Conservation (phyloP, 139 green algal species). For the Volvox africanus region DNA sequence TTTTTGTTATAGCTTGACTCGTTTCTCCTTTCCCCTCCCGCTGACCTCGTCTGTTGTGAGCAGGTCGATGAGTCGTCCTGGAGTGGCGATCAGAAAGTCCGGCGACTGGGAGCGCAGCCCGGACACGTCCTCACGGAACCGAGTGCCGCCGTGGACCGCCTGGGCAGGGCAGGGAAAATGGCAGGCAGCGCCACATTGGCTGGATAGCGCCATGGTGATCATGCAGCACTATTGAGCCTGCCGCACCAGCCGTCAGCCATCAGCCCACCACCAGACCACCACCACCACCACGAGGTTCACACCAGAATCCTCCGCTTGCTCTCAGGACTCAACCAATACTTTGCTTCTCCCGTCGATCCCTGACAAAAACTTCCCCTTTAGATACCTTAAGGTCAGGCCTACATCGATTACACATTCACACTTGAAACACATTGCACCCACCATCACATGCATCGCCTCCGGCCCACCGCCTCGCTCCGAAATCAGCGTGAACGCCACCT, state of each 20-base stretch:
- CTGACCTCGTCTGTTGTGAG: not conserved
- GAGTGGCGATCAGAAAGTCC: conserved; percentile 19
- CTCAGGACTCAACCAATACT: no score
- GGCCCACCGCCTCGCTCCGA: not conserved
- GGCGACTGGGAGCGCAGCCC: conserved; percentile 6
- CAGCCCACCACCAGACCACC: no score
- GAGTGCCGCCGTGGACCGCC: conserved; percentile 16
- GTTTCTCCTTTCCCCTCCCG: no score
- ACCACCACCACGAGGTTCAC: no score
- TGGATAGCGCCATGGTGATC: not conserved
- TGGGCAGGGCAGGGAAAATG: not conserved
- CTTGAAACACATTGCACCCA: not conserved
- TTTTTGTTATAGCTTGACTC: no score
- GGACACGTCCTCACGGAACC: conserved; percentile 4
- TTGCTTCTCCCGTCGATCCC: no score
- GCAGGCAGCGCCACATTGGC: not conserved
- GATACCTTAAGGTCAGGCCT: no score
- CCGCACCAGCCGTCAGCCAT: no score
- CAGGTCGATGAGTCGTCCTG: not conserved
- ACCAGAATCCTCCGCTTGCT: no score
- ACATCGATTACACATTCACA: no score
- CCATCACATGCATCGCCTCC: conserved; percentile 1
- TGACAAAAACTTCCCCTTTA: no score
- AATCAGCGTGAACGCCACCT: conserved; percentile 30
- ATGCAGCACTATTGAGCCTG: no score